These are phyloP conservation scores for Trichoderma atrobrunneum DNA, from an alignment of 2,329 filamentous ascomycete species.

Conservation along the genomic window DNA sequence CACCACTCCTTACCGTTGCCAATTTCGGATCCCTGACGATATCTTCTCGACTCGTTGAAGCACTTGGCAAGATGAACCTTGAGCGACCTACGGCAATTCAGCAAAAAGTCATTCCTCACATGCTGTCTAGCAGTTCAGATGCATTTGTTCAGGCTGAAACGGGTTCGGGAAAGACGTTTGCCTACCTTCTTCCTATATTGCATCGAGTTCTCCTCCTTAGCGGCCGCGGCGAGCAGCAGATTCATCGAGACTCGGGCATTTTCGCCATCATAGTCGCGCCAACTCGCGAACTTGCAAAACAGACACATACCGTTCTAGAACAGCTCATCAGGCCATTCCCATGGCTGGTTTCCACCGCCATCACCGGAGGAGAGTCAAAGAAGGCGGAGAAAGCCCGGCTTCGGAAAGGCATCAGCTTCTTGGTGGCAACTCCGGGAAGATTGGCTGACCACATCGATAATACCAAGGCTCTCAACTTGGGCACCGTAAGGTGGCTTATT, in stretches of 20 bases:
- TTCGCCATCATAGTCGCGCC: constrained; percentile 94
- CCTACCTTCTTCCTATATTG: constrained; percentile 91
- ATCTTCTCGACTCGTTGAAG: constrained; percentile 74
- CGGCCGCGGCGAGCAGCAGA: constrained; percentile 49
- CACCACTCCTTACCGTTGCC: constrained; percentile 78
- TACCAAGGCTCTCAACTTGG: constrained; percentile 83
- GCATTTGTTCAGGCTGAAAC: constrained; percentile 97
- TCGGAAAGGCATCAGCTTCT: constrained; percentile 89
- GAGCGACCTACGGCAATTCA: constrained; percentile 94
- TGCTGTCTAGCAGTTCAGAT: constrained; percentile 78
- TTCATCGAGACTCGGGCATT: constrained; percentile 81
- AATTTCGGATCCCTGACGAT: constrained; percentile 86
- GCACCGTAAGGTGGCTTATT: constrained; percentile 88
- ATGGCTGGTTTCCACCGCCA: constrained; percentile 90
- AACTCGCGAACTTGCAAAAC: constrained; percentile 89
- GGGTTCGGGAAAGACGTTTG: constrained; percentile 93
- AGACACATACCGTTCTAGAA: constrained; percentile 85
- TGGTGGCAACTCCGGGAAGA: constrained; percentile 91
- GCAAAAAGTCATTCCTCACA: constrained; percentile 77
- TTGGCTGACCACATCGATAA: constrained; percentile 90
- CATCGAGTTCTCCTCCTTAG: constrained; percentile 81
- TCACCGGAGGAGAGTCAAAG: constrained; percentile 66
- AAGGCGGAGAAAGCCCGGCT: constrained; percentile 88
- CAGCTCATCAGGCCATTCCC: constrained; percentile 83
- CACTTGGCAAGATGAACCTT: constrained; percentile 82